Conservation (phyloP, 352 stramenopile species). For the Pythium aquatile region DNA sequence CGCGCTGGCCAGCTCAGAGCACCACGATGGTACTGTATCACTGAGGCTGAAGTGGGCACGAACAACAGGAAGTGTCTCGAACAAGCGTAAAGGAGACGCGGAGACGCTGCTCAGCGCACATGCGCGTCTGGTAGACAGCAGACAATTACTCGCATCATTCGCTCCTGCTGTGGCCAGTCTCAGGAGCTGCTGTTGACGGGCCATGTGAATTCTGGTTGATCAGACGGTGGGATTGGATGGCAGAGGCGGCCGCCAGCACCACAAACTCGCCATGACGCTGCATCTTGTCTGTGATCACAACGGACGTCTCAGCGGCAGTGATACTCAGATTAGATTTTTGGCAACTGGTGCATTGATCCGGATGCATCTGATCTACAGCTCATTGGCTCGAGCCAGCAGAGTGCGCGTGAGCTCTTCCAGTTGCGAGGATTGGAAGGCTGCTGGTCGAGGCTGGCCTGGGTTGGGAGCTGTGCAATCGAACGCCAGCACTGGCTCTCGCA, state of each 20-base stretch:
- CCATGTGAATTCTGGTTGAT: background rate
- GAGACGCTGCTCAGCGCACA: background rate
- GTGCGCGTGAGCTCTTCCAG: conserved; percentile 28
- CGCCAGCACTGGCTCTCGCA: conserved; percentile 39
- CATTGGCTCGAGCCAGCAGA: conserved; percentile 22
- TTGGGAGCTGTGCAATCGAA: conserved; percentile 33
- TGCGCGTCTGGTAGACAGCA: background rate
- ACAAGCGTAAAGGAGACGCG: background rate
- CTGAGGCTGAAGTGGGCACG: background rate
- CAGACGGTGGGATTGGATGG: background rate
- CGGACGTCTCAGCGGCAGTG: background rate
- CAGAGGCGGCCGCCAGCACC: background rate
- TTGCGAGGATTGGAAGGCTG: conserved; percentile 31
- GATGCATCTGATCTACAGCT: background rate
- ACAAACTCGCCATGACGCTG: background rate
- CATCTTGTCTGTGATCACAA: background rate
- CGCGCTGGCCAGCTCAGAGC: background rate
- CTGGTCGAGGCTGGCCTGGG: conserved; percentile 25
- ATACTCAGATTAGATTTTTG: background rate
- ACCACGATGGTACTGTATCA: background rate
- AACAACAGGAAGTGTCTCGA: background rate
- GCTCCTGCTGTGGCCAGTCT: background rate
- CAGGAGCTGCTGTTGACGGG: background rate
- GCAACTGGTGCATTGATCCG: background rate
- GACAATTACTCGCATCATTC: background rate